Evolutionary conservation across 1,284 basidiomycete genomes (phyloP), one percentile per base, ranked within the genome.

Genomic region (Pseudozyma hubeiensis): DNA sequence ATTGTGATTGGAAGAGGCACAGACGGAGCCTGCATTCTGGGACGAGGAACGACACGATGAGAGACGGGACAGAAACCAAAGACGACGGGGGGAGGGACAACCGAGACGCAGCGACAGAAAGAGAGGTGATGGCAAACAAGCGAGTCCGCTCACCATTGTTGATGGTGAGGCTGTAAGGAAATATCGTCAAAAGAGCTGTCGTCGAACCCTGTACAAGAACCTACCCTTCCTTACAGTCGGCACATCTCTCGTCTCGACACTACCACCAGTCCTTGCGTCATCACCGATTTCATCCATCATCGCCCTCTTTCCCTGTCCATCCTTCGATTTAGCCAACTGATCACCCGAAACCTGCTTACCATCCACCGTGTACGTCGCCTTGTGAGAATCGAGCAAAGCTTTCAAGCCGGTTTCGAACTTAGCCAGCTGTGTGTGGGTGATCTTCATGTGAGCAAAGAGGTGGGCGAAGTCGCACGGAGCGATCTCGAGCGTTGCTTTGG

Each of bases 341-440:
- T 62, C 59, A 1, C 46, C 47, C 16, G 45, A 40, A 5, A 68
- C 34, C 17, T 46, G 45, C 35, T 61, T 57, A 1, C 50, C 49
- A 24, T 67, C 54, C 6, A 64, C 37, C 5, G 57, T 64, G 43
- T 65, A 71, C 3, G 47, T 57, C 4, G 54, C 68, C 1, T 33
- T 50, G 11, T 50, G 55, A 13, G 47, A 43, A 0, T 17, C 17
- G 6, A 67, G 16, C 33, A 67, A 31, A 2, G 34, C 48, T 10
- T 53, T 35, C 10, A 67, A 2, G 1, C 70, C 64, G 6, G 64
- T 46, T 46, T 59, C 53, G 31, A 73, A 67, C 3, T 33, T 55
- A n/a, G 63, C 64, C 3, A 64, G 51, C 24, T 73, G 70, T 24
- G 57, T 35, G 11, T 49, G 14, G 5, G 59, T 67, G 47, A 66